These are phyloP conservation scores for Colletotrichum eleusines DNA, from an alignment of 2,329 filamentous ascomycete genomes.

Conservation along the genomic window DNA sequence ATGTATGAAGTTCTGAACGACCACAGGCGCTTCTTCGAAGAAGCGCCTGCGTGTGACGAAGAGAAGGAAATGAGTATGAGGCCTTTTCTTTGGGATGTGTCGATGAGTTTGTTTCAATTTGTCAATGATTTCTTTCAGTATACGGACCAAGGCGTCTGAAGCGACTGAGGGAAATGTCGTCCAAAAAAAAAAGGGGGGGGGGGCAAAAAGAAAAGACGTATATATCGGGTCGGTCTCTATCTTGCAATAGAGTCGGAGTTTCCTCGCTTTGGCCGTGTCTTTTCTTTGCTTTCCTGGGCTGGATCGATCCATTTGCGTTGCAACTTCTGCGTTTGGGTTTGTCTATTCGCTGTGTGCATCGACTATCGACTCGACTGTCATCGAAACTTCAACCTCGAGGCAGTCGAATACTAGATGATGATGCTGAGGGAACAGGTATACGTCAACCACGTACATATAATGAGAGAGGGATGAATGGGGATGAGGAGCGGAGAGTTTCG, in stretches of 20 bases:
- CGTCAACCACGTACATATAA: neutral
- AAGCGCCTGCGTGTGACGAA: neutral
- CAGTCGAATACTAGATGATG: no score
- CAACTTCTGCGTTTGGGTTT: neutral
- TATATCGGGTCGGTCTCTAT: neutral
- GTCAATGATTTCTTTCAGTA: neutral
- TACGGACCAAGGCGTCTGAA: neutral
- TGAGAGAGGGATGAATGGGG: neutral
- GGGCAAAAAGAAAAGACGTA: no score
- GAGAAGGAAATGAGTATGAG: neutral
- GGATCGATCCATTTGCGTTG: neutral
- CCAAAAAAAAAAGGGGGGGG: neutral
- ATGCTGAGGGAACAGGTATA: neutral
- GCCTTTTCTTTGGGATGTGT: neutral
- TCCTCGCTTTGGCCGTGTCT: neutral
- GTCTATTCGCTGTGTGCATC: neutral
- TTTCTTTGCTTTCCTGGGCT: no score
- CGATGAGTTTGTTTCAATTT: neutral
- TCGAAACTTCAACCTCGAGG: neutral
- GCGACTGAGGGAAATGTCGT: neutral
- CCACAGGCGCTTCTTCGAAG: neutral
- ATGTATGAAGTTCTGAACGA: neutral
- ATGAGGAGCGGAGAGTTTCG: neutral
- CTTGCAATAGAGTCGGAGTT: no score
- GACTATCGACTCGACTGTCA: neutral